Evolutionary conservation across 1,284 basidiomycete genomes (phyloP), one percentile per base, ranked within the genome.

Genomic region (Malassezia sp.): DNA sequence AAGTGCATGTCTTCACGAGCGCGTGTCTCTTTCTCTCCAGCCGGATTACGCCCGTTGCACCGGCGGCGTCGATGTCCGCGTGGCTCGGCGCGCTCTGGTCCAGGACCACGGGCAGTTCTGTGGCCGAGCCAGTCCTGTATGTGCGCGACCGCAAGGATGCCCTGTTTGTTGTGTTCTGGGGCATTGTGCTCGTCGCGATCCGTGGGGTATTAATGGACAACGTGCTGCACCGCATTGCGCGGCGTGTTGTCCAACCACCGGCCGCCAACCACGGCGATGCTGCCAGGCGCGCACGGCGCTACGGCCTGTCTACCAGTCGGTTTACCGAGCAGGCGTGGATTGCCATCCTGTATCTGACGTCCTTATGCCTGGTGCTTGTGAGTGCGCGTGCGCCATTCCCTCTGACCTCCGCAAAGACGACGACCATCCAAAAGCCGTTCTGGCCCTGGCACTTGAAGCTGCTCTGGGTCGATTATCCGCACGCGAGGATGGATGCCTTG

Each of bases 241-340:
- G 51, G n/a, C 15, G 27, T 32, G 4, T 43, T 50, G 11, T 57
- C 63, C 12, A 42, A 49, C 5, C 35, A 39, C 6, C 47, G 42
- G 18, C 17, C 38, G 1, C 17, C 33, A n/a, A 38, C 30, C n/a
- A 38, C 20, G n/a, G n/a, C 23, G 9, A 24, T 21, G 40, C 17
- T 26, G 28, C 20, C 22, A n/a, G 33, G 34, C 22, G 30, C 41
- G 9, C n/a, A 36, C 27, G 46, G 54, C 15, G 38, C 45, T 2
- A 37, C 34, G 27, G 24, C n/a, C 50, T 53, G 42, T 70, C 66
- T 49, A 80, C 87, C 33, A 71, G 84, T 37, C 77, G 91, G 52
- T 96, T 96, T 66, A 85, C 87, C 4, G 91, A 96, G 72, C 91
- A 97, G 73, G 84, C 85, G 41, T 97, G 88, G 85, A 80, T 80